Percentiles rank a stretch among this genome's conserved stretches.
phyloP scores from a whole-genome alignment of 73 alveolate species.

The Paramecium sonneborni region DNA sequence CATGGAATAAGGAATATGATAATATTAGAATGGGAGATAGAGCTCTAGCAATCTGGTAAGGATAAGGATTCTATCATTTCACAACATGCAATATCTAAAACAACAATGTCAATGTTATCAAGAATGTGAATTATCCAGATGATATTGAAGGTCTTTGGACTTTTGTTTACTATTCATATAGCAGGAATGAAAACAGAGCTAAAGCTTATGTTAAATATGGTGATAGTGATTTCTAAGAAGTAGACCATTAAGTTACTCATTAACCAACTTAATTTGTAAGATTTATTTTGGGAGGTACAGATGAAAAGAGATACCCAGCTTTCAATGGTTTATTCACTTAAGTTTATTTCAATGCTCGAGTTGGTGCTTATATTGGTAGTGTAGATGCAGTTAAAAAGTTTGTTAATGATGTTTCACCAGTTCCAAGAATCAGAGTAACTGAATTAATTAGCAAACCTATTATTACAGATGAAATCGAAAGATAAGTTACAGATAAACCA shows the following conservation, averaged over 20 bases:
- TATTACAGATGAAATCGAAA: neutral
- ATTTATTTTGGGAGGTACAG: slow-evolving; percentile 17
- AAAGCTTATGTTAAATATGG: neutral
- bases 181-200: neutral
- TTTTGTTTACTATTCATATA: slow-evolving; percentile 38
- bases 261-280: neutral
- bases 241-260: neutral
- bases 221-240: neutral
- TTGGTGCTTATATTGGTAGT: slow-evolving; percentile 8
- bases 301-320: slow-evolving; percentile 37
- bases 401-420: neutral
- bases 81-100: neutral
- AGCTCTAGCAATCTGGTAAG: slow-evolving; percentile 29
- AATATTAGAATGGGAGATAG: slow-evolving; percentile 40
- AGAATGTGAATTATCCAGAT: slow-evolving; percentile 36
- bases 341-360: neutral
- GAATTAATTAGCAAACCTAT: neutral
- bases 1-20: slow-evolving; percentile 1
- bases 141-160: slow-evolving; percentile 65
- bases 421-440: neutral
- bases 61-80: slow-evolving; percentile 51
- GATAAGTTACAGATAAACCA: slow-evolving; percentile 11
- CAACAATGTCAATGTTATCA: neutral
- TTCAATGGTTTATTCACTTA: slow-evolving; percentile 7
- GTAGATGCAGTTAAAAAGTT: slow-evolving; percentile 27